A percentile compares a stretch with the other conserved stretches of the same genome.
phyloP scores from a whole-genome alignment of 345 rosid genomes.

The Murraya paniculata region DNA sequence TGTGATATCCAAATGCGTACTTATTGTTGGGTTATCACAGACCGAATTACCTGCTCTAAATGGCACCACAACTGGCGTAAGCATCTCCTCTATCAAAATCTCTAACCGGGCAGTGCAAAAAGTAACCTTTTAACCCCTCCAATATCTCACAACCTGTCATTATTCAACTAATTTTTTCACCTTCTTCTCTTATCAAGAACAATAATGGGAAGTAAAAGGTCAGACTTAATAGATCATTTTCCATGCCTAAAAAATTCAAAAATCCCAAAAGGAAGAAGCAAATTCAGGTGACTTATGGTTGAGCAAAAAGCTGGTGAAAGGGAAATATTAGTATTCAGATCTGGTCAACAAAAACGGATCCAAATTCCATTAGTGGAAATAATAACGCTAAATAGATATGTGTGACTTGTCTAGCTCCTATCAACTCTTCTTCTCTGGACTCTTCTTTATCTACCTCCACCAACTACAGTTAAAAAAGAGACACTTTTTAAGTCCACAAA shows the following conservation, averaged over 20 bases:
- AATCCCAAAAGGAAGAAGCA: constrained; percentile 26
- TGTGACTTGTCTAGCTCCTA: constrained; percentile 18
- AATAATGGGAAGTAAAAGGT: constrained; percentile 29
- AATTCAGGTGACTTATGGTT: constrained; percentile 27
- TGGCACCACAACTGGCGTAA: constrained; percentile 43
- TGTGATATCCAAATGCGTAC: constrained; percentile 33
- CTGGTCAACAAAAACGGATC: constrained; percentile 44
- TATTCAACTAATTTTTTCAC: constrained; percentile 41
- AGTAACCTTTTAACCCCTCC: constrained; percentile 37
- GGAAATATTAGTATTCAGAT: constrained; percentile 38
- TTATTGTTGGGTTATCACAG: constrained; percentile 41
- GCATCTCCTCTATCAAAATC: constrained; percentile 73
- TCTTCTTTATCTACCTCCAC: constrained; percentile 43
- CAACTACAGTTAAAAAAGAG: constrained; percentile 31
- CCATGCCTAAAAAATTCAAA: constrained; percentile 41
- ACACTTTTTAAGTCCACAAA: constrained; percentile 26
- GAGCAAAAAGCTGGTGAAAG: constrained; percentile 27
- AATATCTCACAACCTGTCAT: constrained; percentile 46
- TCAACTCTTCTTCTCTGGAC: constrained; percentile 32
- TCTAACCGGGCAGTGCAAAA: constrained; percentile 37
- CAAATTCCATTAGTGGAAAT: constrained; percentile 37
- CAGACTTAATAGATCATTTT: constrained; percentile 32
- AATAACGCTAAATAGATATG: constrained; percentile 14
- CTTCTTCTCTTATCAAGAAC: constrained; percentile 35
- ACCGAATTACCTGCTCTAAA: constrained; percentile 50